A percentile compares a stretch with the other conserved stretches of the same genome.
Evolutionary conservation across 2,329 filamentous ascomycete genomes (phyloP).

Genomic region (Achaetomium macrosporum): DNA sequence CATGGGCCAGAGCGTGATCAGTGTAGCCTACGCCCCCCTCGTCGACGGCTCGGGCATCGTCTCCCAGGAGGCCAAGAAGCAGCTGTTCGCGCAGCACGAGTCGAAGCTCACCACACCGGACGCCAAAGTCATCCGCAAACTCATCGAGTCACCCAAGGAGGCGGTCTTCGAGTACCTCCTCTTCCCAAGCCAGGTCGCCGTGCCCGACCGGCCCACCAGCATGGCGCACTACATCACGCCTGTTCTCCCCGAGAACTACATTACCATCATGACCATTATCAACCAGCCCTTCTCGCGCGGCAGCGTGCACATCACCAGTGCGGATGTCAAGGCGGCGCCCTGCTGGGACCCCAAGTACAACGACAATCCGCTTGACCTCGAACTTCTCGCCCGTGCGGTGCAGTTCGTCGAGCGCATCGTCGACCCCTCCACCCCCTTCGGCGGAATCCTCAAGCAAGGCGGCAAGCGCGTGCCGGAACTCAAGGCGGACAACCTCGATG

Average conservation of each 20-base stretch:
- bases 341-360: conserved; percentile 53
- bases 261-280: conserved; percentile 51
- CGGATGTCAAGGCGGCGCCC: conserved; percentile 37
- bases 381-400: conserved; percentile 41
- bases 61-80: conserved; percentile 22
- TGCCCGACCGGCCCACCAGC: conserved; percentile 20
- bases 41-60: conserved; percentile 28
- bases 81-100: conserved; percentile 24
- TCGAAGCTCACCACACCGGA: conserved; percentile 16
- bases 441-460: conserved; percentile 35
- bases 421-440: conserved; percentile 35
- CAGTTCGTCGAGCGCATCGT: conserved; percentile 36
- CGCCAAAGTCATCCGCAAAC: conserved; percentile 24
- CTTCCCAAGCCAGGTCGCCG: conserved; percentile 29
- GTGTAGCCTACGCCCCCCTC: conserved; percentile 32
- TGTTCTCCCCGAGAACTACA: conserved; percentile 41
- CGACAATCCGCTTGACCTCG: conserved; percentile 50
- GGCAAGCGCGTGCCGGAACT: conserved; percentile 34
- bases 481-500: conserved; percentile 29
- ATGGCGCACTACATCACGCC: conserved; percentile 29
- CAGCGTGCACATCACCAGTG: conserved; percentile 48
- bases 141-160: conserved; percentile 28
- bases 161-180: conserved; percentile 32
- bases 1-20: conserved; percentile 37
- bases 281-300: conserved; percentile 58